Evolutionary conservation across 2,329 filamentous ascomycete genomes (phyloP).

Genomic region (Pseudocercospora fijiensis): DNA sequence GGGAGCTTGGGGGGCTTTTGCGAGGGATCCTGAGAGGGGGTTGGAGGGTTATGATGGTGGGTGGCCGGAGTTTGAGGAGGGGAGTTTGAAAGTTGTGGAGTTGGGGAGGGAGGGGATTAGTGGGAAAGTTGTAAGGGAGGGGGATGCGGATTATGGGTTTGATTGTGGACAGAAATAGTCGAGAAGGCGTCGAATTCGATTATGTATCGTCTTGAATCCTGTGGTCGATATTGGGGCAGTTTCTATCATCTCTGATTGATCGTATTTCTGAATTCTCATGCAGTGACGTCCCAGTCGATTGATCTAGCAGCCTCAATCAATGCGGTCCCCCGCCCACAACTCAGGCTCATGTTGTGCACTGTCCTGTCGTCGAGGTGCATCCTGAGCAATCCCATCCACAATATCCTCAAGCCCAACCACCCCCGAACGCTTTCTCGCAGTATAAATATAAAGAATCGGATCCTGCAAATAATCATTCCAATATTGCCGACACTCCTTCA

Average conservation of each 20-base stretch:
- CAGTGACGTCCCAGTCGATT: neutral
- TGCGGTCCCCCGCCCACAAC: neutral
- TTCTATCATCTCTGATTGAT: neutral
- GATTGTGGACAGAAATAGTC: neutral
- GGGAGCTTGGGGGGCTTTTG: conserved; percentile 39
- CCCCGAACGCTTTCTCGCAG: neutral
- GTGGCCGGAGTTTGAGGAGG: conserved; percentile 22
- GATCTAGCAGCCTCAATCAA: neutral
- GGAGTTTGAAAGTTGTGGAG: conserved; percentile 16
- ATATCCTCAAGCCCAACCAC: neutral
- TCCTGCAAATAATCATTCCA: conserved; percentile 10
- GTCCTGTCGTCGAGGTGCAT: neutral
- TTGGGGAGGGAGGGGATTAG: conserved; percentile 6
- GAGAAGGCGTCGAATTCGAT: too few species aligned
- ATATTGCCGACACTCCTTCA: neutral
- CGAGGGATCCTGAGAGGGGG: conserved; percentile 34
- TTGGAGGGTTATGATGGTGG: conserved; percentile 21
- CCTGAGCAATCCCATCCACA: neutral
- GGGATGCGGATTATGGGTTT: neutral
- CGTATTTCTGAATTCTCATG: neutral
- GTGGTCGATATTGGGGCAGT: neutral
- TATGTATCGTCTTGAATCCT: neutral
- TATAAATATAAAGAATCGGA: conserved; percentile 6
- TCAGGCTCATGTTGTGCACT: neutral
- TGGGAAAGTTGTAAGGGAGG: neutral